Percentiles rank a stretch among this genome's conserved stretches.
Evolutionary conservation across 768 basidiomycete species (phyloP).

Genomic region (Hericium erinaceus): DNA sequence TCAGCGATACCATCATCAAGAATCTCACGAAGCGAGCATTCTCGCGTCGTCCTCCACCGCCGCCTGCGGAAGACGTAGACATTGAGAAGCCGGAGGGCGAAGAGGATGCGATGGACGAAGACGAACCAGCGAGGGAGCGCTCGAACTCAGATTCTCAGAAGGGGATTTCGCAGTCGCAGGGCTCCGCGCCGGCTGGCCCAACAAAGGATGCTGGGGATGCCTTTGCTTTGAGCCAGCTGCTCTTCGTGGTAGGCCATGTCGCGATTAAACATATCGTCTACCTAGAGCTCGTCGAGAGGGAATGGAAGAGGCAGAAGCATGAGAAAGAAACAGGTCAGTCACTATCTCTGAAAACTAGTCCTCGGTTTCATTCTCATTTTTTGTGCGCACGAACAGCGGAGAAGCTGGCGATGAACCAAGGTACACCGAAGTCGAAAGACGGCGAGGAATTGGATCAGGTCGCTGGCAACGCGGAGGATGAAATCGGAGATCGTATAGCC

Average conservation of each 20-base stretch:
- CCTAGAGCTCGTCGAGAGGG: conserved; percentile 89
- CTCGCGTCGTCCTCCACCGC: conserved; percentile 7
- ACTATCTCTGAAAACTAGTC: background rate
- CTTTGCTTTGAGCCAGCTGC: conserved; percentile 85
- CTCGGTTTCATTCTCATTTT: background rate
- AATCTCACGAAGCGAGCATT: conserved; percentile 74
- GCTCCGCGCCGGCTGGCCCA: background rate
- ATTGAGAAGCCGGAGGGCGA: conserved; percentile 23
- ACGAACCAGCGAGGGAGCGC: conserved; percentile 17
- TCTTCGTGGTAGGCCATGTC: conserved; percentile 93
- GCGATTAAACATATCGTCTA: conserved; percentile 98
- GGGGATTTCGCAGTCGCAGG: conserved; percentile 5
- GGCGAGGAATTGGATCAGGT: conserved; percentile 94
- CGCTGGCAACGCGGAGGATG: conserved; percentile 95
- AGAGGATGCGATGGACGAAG: conserved; percentile 48
- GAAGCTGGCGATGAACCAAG: conserved; percentile 19
- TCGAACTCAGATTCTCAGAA: conserved; percentile 2
- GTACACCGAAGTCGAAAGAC: conserved; percentile 34
- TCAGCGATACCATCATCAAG: conserved; percentile 77
- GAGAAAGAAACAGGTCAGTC: conserved; percentile 66
- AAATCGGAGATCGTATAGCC: conserved; percentile 89
- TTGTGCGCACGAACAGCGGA: background rate
- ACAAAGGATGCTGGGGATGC: conserved; percentile 58
- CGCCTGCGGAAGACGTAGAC: conserved; percentile 18
- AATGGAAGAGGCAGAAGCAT: conserved; percentile 95